Base-by-base conservation (phyloP, 2,329 filamentous ascomycete genomes). In the Alternaria metachromatica region DNA sequence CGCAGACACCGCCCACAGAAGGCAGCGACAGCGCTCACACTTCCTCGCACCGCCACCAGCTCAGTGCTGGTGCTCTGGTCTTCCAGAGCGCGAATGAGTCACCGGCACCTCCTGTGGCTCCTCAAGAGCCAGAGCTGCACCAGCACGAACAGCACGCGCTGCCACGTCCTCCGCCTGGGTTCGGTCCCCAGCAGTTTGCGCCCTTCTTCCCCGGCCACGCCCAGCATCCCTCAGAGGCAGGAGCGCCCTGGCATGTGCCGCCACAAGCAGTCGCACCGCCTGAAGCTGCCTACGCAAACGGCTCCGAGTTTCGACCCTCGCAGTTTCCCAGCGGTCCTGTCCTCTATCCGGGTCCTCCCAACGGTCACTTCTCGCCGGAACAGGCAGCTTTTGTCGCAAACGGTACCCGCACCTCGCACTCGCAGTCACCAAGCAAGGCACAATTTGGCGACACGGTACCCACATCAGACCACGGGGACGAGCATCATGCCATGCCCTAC, bases 81-180 rank as follows among this genome's bases (percentile, higher is more conserved):
- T 84, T 83, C 66, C 78, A 79, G 44, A 78, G 78, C 23, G 72
- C 75, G 18, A 72, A 75, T 26, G 78, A 80, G 23, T 81, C 80
- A 20, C 73, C 77, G 7, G 73, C 71, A 13, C 72, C 78, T 20
- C 82, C 82, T 3, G 80, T 80, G 6, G 80, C 78, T 6, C 78
- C 68, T 23, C 59, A 66, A n/a, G 71, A 75, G 33, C 44, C 70
- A 23, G 72, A 71, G n/a, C 54, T 63, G 15, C 65, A 72, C 12
- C 26, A 55, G 13, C 68, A 62, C 28, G 58, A 33, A 13, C 74
- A 74, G 26, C 75, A 74, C 28, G 50, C 62, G 18, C 55, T 71
- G 45, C 63, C 72, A 41, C 77, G 72, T 30, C 75, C 76, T 26
- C 75, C 78, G 8, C 77, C 78, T 9, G 73, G 76, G 9, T 76